Conservation (phyloP, 2,329 filamentous ascomycete genomes). For the Cladobotryum protrusum region DNA sequence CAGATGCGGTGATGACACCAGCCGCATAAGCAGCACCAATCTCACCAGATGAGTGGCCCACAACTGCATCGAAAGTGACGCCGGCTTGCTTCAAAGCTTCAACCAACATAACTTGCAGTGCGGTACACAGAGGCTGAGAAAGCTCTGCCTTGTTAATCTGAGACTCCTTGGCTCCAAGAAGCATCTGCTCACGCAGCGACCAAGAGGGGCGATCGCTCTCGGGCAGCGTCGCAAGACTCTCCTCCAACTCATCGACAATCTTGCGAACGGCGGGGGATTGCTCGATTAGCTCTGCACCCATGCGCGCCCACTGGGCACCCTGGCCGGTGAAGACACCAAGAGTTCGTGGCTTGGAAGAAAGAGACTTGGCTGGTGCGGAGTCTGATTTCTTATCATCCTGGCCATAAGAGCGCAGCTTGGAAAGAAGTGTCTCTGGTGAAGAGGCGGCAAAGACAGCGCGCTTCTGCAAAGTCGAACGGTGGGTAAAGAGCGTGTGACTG, state of each 20-base stretch:
- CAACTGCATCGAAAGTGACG: neutral
- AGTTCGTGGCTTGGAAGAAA: slow-evolving; percentile 5
- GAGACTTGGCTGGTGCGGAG: neutral
- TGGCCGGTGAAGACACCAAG: slow-evolving; percentile 29
- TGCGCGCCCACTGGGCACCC: slow-evolving; percentile 27
- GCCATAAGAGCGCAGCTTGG: neutral
- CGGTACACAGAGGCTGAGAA: slow-evolving; percentile 1
- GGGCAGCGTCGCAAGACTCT: neutral
- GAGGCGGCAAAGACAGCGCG: neutral
- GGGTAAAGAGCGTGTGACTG: neutral
- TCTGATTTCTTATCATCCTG: neutral
- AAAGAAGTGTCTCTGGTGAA: neutral
- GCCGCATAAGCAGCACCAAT: slow-evolving; percentile 1
- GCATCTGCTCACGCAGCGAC: neutral
- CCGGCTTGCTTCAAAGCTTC: neutral
- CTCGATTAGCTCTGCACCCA: slow-evolving; percentile 21
- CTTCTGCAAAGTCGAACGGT: neutral
- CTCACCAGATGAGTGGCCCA: slow-evolving; percentile 1
- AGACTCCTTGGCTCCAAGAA: neutral
- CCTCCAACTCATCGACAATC: neutral
- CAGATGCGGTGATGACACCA: neutral
- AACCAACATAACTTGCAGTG: neutral
- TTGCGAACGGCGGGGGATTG: neutral
- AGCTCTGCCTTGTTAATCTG: neutral
- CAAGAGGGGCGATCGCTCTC: neutral